Base-by-base conservation (phyloP, 2,329 filamentous ascomycete species). In the Cladophialophora carrionii region DNA sequence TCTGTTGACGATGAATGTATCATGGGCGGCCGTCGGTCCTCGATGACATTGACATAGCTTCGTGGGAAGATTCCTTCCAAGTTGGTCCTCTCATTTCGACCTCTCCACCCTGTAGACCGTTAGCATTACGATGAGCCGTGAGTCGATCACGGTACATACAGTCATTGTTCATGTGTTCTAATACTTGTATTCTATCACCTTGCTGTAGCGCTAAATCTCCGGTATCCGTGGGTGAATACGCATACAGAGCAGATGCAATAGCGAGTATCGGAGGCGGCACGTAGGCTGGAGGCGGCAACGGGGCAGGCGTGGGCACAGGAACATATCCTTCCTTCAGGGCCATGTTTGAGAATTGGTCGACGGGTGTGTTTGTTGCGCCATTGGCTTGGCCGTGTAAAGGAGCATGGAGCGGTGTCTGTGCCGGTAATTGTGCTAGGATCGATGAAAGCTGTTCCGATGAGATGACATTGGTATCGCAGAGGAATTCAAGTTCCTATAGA, bases 1-100 rank as follows among this genome's bases (percentile, higher is more conserved):
- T 73, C 77, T 59, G 77, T 77, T 66, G 54, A 75, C 62, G 66
- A 72, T 56, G 75, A 79, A 64, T 74, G 77, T 72, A 74, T 76
- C 60, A 76, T 71, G 60, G 71, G 71, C 57, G 66, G 76, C 78
- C 68, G 78, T 76, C 89, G 87, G 71, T 89, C 83, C 72, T 93
- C 88, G 58, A 90, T 79, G 58, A 91, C 82, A 68, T 82, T 84
- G 57, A 96, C 93, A 76, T 98, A 98, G 76, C 86, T 92, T 72
- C 89, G 87, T n/a, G 94, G 94, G 84, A 98, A 98, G 76, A 98
- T 96, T 72, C 94, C 94, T 79, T 96, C 91, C 71, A 86, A 81
- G 62, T 89, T 89, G 8, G 92, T 96, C 60, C 92, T 87, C 74
- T 89, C 82, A 78, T 96, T 96, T 72, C 86, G 87, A 71, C 94